Conservation (phyloP, 2,329 filamentous ascomycete genomes). For the Fulvia fulva region DNA sequence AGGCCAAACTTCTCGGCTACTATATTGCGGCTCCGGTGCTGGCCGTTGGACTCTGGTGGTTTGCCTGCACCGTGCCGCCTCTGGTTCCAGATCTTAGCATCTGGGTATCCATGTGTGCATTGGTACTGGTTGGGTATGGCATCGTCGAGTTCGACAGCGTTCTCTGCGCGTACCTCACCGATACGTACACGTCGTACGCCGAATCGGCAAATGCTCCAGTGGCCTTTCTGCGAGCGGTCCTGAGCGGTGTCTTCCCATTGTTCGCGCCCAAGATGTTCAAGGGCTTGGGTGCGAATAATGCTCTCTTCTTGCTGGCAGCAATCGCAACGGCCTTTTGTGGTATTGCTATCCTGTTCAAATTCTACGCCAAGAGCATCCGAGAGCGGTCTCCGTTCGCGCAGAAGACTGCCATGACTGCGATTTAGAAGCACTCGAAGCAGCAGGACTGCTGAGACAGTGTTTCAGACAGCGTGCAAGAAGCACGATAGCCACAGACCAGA, state of each 20-base stretch:
- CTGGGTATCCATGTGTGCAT: slow-evolving; percentile 19
- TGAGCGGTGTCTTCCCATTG: slow-evolving; percentile 40
- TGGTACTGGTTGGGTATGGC: slow-evolving; percentile 46
- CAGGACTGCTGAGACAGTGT: no score
- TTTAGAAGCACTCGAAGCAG: no score
- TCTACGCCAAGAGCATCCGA: slow-evolving; percentile 9
- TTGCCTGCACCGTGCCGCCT: slow-evolving; percentile 48
- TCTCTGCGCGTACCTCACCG: slow-evolving; percentile 43
- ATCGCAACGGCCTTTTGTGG: slow-evolving; percentile 34
- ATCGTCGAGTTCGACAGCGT: slow-evolving; percentile 45
- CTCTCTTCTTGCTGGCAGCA: slow-evolving; percentile 38
- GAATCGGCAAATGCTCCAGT: slow-evolving; percentile 44
- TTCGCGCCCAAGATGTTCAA: slow-evolving; percentile 41
- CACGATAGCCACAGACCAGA: no score
- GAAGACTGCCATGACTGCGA: background rate
- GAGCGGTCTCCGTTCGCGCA: background rate
- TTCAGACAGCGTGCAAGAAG: no score
- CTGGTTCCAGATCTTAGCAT: slow-evolving; percentile 28
- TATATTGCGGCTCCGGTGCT: slow-evolving; percentile 43
- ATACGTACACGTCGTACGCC: slow-evolving; percentile 44
- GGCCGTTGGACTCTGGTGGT: slow-evolving; percentile 43
- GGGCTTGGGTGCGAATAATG: slow-evolving; percentile 38
- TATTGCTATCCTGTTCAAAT: slow-evolving; percentile 10
- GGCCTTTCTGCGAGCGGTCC: slow-evolving; percentile 38
- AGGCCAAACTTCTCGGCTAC: slow-evolving; percentile 48